Evolutionary conservation across 345 rosid genomes (phyloP), one percentile per base, ranked within the genome.

Genomic region (Trapa incisa): DNA sequence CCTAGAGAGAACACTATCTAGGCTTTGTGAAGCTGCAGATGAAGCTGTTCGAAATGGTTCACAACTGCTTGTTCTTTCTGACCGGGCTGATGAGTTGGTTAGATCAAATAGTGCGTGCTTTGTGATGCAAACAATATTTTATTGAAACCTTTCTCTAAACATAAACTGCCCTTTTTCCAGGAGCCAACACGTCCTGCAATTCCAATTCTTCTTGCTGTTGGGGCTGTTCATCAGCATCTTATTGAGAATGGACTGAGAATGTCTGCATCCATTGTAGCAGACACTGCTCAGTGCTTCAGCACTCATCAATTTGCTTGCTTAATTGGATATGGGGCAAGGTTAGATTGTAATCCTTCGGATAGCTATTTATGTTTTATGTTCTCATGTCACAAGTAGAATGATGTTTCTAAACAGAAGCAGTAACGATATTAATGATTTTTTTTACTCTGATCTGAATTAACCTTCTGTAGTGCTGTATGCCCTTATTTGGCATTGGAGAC

Each of bases 241-340:
- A 91, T 94, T 77, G 91, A 94, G 78, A 94, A 94, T 73, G 97
- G 99, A 63, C 74, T 91, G 78, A 81, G 99, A 58, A 89, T 87
- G 96, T 91, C 95, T 68, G 88, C 95, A 76, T 94, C 97, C 67
- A 87, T 94, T 63, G 82, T 94, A 65, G 97, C 93, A 41, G 97
- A 94, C 68, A 94, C 96, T 38, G 97, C 97, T 41, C 99, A 94
- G 75, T 94, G 99, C 78, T 94, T 94, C 81, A 94, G 97, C 76
- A 94, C 99, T 4, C 99, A 94, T 87, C 99, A 94, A 52, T 94
- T 94, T 75, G 97, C 97, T 64, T 91, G 99, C 84, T 75, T 94
- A 80, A 87, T 94, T 71, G 99, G 97, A 77, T 91, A 89, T 80
- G 99, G 99, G 67, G 99, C 99, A 73, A 94, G 99, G 99, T 94